These are phyloP conservation scores for Alternaria sp. DNA, from an alignment of 2,329 filamentous ascomycete species.

Conservation along the genomic window DNA sequence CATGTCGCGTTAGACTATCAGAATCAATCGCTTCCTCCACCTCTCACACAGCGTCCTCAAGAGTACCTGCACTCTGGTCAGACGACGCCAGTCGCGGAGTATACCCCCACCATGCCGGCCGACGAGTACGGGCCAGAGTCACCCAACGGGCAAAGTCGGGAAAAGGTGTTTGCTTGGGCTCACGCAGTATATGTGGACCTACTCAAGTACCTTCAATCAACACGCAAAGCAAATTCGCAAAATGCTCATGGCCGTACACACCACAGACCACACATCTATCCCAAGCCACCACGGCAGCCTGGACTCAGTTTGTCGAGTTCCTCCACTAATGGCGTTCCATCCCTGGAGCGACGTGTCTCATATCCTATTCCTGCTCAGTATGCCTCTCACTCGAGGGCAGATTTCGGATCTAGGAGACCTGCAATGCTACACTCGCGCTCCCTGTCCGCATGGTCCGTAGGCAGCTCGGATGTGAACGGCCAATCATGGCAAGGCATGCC, in stretches of 20 bases:
- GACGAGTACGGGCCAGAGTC: conserved; percentile 52
- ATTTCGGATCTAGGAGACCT: conserved; percentile 28
- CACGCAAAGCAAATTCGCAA: conserved; percentile 49
- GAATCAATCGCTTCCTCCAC: conserved; percentile 25
- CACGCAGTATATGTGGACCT: conserved; percentile 58
- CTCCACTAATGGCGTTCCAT: conserved; percentile 32
- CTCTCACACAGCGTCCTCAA: conserved; percentile 30
- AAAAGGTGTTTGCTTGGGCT: conserved; percentile 55
- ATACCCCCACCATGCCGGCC: conserved; percentile 26
- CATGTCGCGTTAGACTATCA: conserved; percentile 38
- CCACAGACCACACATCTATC: conserved; percentile 65
- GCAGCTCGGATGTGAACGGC: conserved; percentile 20
- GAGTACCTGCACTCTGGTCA: conserved; percentile 42
- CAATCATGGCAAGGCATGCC: conserved; percentile 37
- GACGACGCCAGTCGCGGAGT: conserved; percentile 34
- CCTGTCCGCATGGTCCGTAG: conserved; percentile 37
- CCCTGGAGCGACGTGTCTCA: conserved; percentile 44
- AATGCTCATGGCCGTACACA: conserved; percentile 52
- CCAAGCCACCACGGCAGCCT: conserved; percentile 66
- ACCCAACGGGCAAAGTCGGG: conserved; percentile 51
- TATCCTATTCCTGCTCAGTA: conserved; percentile 34
- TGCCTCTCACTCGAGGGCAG: conserved; percentile 25
- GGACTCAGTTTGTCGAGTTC: conserved; percentile 56
- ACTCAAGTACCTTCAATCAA: conserved; percentile 56
- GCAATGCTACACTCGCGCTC: conserved; percentile 36